phyloP scores from a whole-genome alignment of 1,284 basidiomycete species.

The Flammula alnicola region DNA sequence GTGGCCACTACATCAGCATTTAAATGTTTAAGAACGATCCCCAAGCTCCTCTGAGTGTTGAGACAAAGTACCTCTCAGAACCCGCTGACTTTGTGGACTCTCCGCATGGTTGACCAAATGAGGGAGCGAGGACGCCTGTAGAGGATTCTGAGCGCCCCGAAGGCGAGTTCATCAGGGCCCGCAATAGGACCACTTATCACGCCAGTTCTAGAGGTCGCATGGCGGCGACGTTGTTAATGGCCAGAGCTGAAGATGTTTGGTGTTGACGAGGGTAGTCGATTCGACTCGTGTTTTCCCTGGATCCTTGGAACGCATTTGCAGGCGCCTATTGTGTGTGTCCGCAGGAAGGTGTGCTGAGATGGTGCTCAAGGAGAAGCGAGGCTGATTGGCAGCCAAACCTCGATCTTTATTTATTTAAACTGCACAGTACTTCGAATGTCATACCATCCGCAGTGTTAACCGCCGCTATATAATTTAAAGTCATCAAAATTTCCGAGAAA shows the following conservation, averaged over 20 bases:
- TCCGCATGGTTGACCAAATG: slow-evolving; percentile 48
- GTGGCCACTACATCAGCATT: no score
- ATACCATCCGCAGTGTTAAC: no score
- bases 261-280: slow-evolving; percentile 56
- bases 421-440: background rate
- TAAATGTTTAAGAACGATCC: no score
- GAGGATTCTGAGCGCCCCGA: slow-evolving; percentile 2
- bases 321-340: slow-evolving; percentile 15
- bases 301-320: slow-evolving; percentile 16
- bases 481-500: no score
- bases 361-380: slow-evolving; percentile 9
- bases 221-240: slow-evolving; percentile 38
- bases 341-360: slow-evolving; percentile 17
- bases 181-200: slow-evolving; percentile 29
- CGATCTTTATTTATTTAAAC: background rate
- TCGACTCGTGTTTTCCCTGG: slow-evolving; percentile 59
- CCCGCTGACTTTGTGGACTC: slow-evolving; percentile 58
- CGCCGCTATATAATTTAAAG: no score
- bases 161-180: slow-evolving; percentile 26
- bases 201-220: slow-evolving; percentile 30
- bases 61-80: slow-evolving; percentile 59
- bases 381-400: background rate
- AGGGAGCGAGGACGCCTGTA: slow-evolving; percentile 4
- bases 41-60: slow-evolving; percentile 8
- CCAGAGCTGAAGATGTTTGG: slow-evolving; percentile 39